Base-by-base conservation (phyloP, 2,329 filamentous ascomycete species). In the Alternaria sp. region DNA sequence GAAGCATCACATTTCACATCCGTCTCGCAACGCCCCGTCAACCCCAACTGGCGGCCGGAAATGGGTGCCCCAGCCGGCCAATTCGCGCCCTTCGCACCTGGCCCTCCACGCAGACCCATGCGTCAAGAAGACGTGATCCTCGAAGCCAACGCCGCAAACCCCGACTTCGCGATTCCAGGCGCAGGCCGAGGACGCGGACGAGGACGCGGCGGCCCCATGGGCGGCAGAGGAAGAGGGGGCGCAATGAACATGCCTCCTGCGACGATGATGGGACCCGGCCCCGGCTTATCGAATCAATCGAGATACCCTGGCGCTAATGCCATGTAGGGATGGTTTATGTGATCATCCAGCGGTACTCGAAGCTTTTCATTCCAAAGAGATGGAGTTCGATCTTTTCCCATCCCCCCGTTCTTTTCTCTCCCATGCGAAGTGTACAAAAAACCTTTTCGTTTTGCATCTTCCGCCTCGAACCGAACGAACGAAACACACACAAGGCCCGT, bases 1-100 rank as follows among this genome's bases (percentile, higher is more conserved):
- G 93, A 97, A 74, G 87, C 88, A 23, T 95, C 90, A 49, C 92
- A 91, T 71, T 97, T 97, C 80, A 97, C 95, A 1, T 96, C 92
- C 11, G 91, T 98, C 49, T 95, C 91, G 0, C 93, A 97, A 80
- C 88, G 95, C 32, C 91, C 92, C 1, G 83, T 97, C 58, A 97
- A 97, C 78, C 95, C 94, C 7, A 89, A 90, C 63, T 97, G 95
- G 94, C 88, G 91, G 43, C 81, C 81, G 3, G 83, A 85, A 28
- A 82, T 85, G 47, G 80, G 68, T 69, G 74, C 70, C 6, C 67
- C 77, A 30, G 73, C 69, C 13, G 76, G 81, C 9, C 83, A 81
- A 69, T 83, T 73, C 70, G 72, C 66, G 4, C 76, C 75, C 0
- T 74, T 81, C 9, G 36, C 36, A 59, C 65, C 64, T 9, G 69